Evolutionary conservation across 2,329 filamentous ascomycete species (phyloP).

Genomic region (Bipolaris zeicola): DNA sequence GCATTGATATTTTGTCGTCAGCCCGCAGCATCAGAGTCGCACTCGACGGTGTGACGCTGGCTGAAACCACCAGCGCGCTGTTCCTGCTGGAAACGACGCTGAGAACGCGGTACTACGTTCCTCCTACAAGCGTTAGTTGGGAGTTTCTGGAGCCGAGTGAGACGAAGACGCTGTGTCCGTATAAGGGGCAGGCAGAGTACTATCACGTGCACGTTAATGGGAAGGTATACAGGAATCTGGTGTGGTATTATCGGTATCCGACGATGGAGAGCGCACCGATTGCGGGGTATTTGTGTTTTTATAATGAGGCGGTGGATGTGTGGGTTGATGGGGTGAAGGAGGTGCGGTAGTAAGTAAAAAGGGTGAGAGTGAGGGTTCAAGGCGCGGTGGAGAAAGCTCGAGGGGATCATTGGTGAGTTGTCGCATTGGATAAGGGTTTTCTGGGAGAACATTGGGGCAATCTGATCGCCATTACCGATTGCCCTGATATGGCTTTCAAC

Average conservation of each 20-base stretch:
- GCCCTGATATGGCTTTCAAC: too few relatives aligned
- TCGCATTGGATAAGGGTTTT: too few relatives aligned
- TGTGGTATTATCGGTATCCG: slow-evolving; percentile 68
- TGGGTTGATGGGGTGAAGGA: slow-evolving; percentile 59
- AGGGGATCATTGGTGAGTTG: neutral
- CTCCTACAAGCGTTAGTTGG: slow-evolving; percentile 57
- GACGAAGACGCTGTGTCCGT: slow-evolving; percentile 66
- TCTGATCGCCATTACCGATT: too few relatives aligned
- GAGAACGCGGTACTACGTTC: slow-evolving; percentile 64
- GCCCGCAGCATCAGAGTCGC: slow-evolving; percentile 59
- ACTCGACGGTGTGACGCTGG: slow-evolving; percentile 55
- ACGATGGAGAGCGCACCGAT: slow-evolving; percentile 62
- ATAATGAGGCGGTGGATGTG: slow-evolving; percentile 72
- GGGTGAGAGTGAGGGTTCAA: neutral
- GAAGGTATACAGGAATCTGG: slow-evolving; percentile 55
- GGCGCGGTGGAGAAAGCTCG: too few relatives aligned
- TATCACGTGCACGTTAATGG: slow-evolving; percentile 60
- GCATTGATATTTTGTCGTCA: slow-evolving; percentile 65
- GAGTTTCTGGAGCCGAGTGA: slow-evolving; percentile 56
- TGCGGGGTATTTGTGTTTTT: slow-evolving; percentile 66
- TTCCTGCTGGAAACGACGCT: slow-evolving; percentile 67
- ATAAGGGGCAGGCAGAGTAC: slow-evolving; percentile 70
- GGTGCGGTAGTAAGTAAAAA: slow-evolving; percentile 9
- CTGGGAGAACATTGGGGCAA: too few relatives aligned
- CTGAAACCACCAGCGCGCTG: slow-evolving; percentile 50